Percentiles rank a stretch among this genome's conserved stretches.
These are phyloP conservation scores for Metahyphopichia silvanorum DNA, from an alignment of 805 yeast species.

Conservation along the genomic window DNA sequence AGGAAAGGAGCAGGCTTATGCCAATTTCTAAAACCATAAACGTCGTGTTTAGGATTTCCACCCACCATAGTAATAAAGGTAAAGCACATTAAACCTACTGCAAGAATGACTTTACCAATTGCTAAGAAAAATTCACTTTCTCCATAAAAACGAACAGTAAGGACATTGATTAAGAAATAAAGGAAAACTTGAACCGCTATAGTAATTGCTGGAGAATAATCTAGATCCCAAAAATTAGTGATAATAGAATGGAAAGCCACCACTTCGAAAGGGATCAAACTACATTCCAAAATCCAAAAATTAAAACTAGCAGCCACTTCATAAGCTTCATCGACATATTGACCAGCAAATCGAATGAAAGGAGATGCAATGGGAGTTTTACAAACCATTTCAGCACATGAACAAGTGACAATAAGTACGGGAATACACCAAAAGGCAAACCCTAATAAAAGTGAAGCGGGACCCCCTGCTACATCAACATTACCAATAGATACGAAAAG, in stretches of 20 bases:
- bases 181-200: conserved; percentile 39
- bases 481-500: conserved; percentile 34
- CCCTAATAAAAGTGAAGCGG: conserved; percentile 29
- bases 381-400: conserved; percentile 37
- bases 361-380: conserved; percentile 35
- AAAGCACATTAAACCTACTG: conserved; percentile 36
- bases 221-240: conserved; percentile 50
- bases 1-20: conserved; percentile 35
- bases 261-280: conserved; percentile 47
- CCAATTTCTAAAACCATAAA: conserved; percentile 35
- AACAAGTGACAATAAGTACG: conserved; percentile 29
- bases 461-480: conserved; percentile 27
- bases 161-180: conserved; percentile 41
- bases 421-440: conserved; percentile 31
- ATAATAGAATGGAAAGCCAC: conserved; percentile 51
- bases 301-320: conserved; percentile 30
- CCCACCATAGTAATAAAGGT: conserved; percentile 37
- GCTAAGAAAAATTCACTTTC: conserved; percentile 48
- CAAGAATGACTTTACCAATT: conserved; percentile 34
- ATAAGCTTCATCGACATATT: conserved; percentile 35
- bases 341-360: conserved; percentile 35
- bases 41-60: conserved; percentile 31
- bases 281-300: conserved; percentile 41
- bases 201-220: conserved; percentile 47
- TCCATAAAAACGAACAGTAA: conserved; percentile 49